Evolutionary conservation across 2,329 filamentous ascomycete species (phyloP).

Genomic region (Ilyonectria mors-panacis): DNA sequence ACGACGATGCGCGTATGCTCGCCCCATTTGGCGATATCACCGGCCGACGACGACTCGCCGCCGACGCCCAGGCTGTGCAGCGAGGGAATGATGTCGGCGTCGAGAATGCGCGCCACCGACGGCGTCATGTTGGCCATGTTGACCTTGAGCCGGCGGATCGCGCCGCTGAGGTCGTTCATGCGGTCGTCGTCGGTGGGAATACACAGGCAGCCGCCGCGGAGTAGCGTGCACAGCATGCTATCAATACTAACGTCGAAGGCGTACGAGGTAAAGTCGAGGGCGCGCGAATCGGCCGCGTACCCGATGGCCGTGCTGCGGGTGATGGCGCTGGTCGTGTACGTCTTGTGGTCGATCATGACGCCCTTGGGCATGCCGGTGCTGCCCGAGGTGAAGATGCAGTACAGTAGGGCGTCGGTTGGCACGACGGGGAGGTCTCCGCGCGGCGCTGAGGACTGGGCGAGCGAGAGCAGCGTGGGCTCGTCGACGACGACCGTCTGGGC

Average conservation of each 20-base stretch:
- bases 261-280: slow-evolving; percentile 65
- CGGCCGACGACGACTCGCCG: slow-evolving; percentile 67
- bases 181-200: slow-evolving; percentile 69
- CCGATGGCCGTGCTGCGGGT: slow-evolving; percentile 53
- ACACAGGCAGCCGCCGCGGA: slow-evolving; percentile 66
- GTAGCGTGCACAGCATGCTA: slow-evolving; percentile 67
- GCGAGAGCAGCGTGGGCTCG: slow-evolving; percentile 20
- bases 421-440: slow-evolving; percentile 52
- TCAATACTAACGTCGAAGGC: slow-evolving; percentile 70
- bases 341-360: slow-evolving; percentile 66
- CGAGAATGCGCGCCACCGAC: slow-evolving; percentile 63
- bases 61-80: slow-evolving; percentile 65
- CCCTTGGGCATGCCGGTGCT: slow-evolving; percentile 77
- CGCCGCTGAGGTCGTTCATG: slow-evolving; percentile 64
- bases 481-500: slow-evolving; percentile 40
- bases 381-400: slow-evolving; percentile 76
- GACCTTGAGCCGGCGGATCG: slow-evolving; percentile 59
- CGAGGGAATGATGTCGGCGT: slow-evolving; percentile 60
- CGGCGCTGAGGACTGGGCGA: slow-evolving; percentile 35
- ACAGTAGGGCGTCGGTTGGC: slow-evolving; percentile 61
- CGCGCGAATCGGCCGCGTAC: slow-evolving; percentile 57
- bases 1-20: slow-evolving; percentile 63
- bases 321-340: slow-evolving; percentile 59
- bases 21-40: slow-evolving; percentile 65
- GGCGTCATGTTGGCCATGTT: slow-evolving; percentile 67